phyloP scores from a whole-genome alignment of 768 basidiomycete genomes.

The Pleurotus pulmonarius region DNA sequence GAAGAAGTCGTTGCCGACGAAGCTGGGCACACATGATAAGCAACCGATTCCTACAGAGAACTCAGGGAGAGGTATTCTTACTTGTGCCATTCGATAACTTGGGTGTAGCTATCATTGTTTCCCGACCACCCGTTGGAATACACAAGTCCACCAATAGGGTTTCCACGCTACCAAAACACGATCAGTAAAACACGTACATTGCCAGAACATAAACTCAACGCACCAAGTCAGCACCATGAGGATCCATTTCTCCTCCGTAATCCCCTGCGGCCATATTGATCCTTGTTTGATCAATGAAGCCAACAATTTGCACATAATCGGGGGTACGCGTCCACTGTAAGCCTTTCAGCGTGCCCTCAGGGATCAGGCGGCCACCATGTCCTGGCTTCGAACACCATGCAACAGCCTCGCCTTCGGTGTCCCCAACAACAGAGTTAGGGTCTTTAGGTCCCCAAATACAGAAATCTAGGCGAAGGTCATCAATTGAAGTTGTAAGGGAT shows the following conservation, averaged over 20 bases:
- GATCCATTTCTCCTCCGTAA: conserved; percentile 66
- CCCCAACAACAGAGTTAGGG: conserved; percentile 51
- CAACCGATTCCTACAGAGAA: not conserved
- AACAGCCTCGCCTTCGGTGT: conserved; percentile 68
- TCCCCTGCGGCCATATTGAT: conserved; percentile 58
- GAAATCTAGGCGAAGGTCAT: conserved; percentile 58
- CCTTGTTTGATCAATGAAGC: conserved; percentile 66
- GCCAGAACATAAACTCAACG: conserved; percentile 5
- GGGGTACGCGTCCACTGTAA: conserved; percentile 67
- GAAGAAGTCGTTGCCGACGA: conserved; percentile 50
- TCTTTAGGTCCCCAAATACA: conserved; percentile 59
- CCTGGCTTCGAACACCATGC: conserved; percentile 77
- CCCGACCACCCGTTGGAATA: conserved; percentile 53
- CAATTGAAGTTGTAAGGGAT: not conserved
- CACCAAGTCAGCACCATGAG: conserved; percentile 54
- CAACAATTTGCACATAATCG: conserved; percentile 60
- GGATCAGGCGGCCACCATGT: conserved; percentile 71
- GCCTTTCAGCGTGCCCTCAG: conserved; percentile 59
- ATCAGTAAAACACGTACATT: conserved; percentile 4
- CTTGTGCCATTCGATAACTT: conserved; percentile 61
- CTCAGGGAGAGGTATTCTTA: conserved; percentile 19
- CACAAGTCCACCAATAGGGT: conserved; percentile 60
- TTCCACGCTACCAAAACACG: conserved; percentile 17
- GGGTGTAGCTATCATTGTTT: conserved; percentile 19
- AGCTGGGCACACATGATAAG: conserved; percentile 27